These are phyloP conservation scores for Clonostachys byssicola DNA, from an alignment of 2,329 filamentous ascomycete genomes.

Conservation along the genomic window DNA sequence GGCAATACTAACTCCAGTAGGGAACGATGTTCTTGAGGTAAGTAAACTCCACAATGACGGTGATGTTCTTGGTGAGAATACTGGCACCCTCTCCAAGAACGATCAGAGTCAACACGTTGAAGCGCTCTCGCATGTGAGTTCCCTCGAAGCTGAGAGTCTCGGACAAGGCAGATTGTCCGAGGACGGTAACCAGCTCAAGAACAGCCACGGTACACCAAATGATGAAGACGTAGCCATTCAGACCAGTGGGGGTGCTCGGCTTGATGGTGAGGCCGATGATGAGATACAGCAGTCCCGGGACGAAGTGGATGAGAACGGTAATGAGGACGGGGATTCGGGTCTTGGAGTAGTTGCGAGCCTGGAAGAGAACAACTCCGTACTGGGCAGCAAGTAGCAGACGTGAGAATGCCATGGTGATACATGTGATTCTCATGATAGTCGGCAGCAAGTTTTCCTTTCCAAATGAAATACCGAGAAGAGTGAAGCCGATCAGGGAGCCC, in stretches of 20 bases:
- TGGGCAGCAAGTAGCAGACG: slow-evolving; percentile 47
- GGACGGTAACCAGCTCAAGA: slow-evolving; percentile 46
- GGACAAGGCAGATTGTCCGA: slow-evolving; percentile 49
- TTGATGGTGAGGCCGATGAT: slow-evolving; percentile 34
- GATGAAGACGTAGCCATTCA: slow-evolving; percentile 26
- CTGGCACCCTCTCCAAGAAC: slow-evolving; percentile 66
- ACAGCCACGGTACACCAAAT: slow-evolving; percentile 50
- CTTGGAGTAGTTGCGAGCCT: slow-evolving; percentile 32
- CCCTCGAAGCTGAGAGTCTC: slow-evolving; percentile 55
- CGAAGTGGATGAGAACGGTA: slow-evolving; percentile 27
- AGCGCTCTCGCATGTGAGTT: slow-evolving; percentile 59
- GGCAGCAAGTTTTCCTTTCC: slow-evolving; percentile 25
- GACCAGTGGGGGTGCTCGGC: slow-evolving; percentile 2
- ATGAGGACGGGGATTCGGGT: slow-evolving; percentile 25
- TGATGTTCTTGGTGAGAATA: slow-evolving; percentile 46
- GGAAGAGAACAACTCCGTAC: slow-evolving; percentile 42
- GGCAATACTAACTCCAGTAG: slow-evolving; percentile 26
- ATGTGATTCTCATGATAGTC: slow-evolving; percentile 32
- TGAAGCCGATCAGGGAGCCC: slow-evolving; percentile 61
- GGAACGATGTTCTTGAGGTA: slow-evolving; percentile 16
- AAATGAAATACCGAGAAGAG: slow-evolving; percentile 50
- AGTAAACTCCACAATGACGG: slow-evolving; percentile 33
- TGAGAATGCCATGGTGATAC: slow-evolving; percentile 46
- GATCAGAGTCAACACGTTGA: slow-evolving; percentile 61
- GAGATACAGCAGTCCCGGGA: slow-evolving; percentile 30